These are phyloP conservation scores for Globisporangium spinosum DNA, from an alignment of 352 stramenopile genomes.

Conservation along the genomic window DNA sequence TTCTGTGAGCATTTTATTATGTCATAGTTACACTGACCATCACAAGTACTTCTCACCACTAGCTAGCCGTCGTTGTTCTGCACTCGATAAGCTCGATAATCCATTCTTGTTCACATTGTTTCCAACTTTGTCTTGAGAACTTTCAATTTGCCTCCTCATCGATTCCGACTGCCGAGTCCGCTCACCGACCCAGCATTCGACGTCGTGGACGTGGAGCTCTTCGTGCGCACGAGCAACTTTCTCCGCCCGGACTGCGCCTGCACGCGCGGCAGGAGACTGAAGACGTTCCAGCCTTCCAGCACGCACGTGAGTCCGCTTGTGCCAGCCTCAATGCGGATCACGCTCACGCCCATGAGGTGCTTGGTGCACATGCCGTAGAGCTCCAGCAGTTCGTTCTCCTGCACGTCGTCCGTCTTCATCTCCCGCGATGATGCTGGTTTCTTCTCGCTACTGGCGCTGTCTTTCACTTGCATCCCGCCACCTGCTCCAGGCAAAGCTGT, in stretches of 20 bases:
- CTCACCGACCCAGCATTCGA: constrained; percentile 6
- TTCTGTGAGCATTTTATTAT: constrained; percentile 63
- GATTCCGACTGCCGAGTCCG: constrained; percentile 4
- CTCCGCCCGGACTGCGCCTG: constrained; percentile 23
- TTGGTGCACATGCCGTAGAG: constrained; percentile 50
- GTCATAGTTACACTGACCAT: constrained; percentile 81
- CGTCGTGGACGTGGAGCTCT: constrained; percentile 26
- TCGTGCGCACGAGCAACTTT: constrained; percentile 33
- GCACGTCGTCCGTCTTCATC: constrained; percentile 26
- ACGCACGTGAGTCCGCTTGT: constrained; percentile 56
- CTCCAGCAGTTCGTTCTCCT: constrained; percentile 51
- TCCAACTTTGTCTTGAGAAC: neutral
- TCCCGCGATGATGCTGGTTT: constrained; percentile 6
- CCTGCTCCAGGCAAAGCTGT: neutral
- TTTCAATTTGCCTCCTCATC: neutral
- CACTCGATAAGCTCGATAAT: constrained; percentile 4
- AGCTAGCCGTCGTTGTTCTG: neutral
- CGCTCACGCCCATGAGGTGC: constrained; percentile 47
- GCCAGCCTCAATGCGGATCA: constrained; percentile 55
- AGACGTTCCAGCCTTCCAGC: constrained; percentile 64
- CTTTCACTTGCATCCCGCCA: neutral
- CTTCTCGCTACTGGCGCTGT: constrained; percentile 1
- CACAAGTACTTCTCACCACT: constrained; percentile 7
- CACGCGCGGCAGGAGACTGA: constrained; percentile 49
- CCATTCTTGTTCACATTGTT: neutral